Evolutionary conservation across 1,139 yeast genomes (phyloP), one percentile per base, ranked within the genome.

Genomic region (Wickerhamomyces sp.): DNA sequence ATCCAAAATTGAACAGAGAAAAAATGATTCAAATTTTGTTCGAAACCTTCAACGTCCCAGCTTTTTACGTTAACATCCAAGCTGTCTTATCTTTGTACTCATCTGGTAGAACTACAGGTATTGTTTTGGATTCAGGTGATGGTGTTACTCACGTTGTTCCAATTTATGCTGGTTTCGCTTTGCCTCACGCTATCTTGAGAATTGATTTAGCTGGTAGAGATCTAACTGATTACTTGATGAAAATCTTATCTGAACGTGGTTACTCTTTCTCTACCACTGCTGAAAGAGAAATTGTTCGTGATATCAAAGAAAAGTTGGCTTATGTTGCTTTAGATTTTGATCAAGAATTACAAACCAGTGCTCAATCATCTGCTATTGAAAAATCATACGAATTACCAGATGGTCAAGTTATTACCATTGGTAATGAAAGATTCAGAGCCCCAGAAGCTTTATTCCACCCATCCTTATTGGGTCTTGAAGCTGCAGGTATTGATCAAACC

Each of bases 131-230:
- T 78, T 90, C 98, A 57, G 99, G 99, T 83, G 99, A 93, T 72
- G 99, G 99, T 86, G 99, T 93, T 66, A 90, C 98, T 66, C 99
- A 93, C 95, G 97, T 93, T 73, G 99, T 93, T 58, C 99, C 99
- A 73, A 93, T 93, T 69, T 93, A 93, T 78, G 96, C 97, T 61
- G 99, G 99, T 79, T 93, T 91, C 95, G 88, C 98, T 52, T 80
- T 93, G 71, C 97, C 98, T 66, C 97, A 93, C 75, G 98, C 98
- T 71, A 93, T 93, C 69, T 81, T 88, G 79, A 91, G 99, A 85
- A 85, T 93, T 66, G 97, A 93, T 76, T 81, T 93, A 76, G 99
- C 99, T 65, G 99, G 99, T 78, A 90, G 99, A 81, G 99, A 93
- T 73, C 83, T 93, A 73, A 93, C 99, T 62, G 97, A 93, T 72